These are phyloP conservation scores for Spizellomyces sp. DNA, from an alignment of 192 early-diverging fungal genomes.

Conservation along the genomic window DNA sequence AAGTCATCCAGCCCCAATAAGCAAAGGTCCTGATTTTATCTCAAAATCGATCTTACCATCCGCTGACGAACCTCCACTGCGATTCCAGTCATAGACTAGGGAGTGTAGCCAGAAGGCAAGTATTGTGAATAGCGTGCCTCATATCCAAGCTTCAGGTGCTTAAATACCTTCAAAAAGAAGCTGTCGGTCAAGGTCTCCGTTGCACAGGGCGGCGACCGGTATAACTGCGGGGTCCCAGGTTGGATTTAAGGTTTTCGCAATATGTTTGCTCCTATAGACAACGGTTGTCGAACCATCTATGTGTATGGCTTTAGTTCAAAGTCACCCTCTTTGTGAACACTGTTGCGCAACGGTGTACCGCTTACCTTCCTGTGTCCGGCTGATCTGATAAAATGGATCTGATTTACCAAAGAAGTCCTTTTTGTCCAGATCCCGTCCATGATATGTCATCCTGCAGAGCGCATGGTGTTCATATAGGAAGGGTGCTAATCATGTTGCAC, in stretches of 20 bases:
- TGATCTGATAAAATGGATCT: constrained; percentile 28
- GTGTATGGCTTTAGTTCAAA: constrained; percentile 30
- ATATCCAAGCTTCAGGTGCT: too few species aligned
- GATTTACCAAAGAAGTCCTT: constrained; percentile 41
- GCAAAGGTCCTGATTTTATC: background rate
- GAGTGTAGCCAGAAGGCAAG: background rate
- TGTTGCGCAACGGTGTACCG: background rate
- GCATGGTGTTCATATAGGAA: background rate
- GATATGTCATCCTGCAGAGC: constrained; percentile 9
- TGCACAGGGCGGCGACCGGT: constrained; percentile 13
- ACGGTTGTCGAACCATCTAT: constrained; percentile 31
- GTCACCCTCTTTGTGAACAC: constrained; percentile 1
- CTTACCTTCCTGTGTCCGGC: constrained; percentile 7
- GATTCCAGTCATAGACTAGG: constrained; percentile 18
- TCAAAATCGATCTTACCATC: background rate
- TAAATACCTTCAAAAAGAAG: constrained; percentile 16
- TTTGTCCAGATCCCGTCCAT: constrained; percentile 24
- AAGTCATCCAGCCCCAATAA: background rate
- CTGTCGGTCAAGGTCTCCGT: constrained; percentile 21
- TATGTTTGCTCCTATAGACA: constrained; percentile 41
- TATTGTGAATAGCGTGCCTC: background rate
- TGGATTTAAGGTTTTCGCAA: constrained; percentile 35
- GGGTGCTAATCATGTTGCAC: too few species aligned
- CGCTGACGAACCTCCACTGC: constrained; percentile 3
- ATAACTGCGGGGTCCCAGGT: constrained; percentile 15